Conservation (phyloP, 352 stramenopile species). For the Sclerospora graminicola region DNA sequence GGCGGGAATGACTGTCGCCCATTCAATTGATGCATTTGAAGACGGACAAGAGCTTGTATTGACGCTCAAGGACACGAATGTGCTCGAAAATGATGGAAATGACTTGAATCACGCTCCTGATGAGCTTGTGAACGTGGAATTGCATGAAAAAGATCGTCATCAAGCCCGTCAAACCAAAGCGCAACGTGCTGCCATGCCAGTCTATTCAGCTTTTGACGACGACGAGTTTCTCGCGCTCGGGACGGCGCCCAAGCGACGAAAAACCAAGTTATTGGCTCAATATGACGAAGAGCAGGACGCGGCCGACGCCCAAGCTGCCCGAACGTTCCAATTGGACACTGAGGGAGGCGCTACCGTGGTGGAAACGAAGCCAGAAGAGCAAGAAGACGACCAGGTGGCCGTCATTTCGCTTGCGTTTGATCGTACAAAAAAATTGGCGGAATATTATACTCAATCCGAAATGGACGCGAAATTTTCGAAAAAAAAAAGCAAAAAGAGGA, state of each 20-base stretch:
- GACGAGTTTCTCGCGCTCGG: slow-evolving; percentile 89
- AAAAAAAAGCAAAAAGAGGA: slow-evolving; percentile 76
- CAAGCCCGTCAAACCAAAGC: slow-evolving; percentile 30
- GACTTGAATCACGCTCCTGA: slow-evolving; percentile 72
- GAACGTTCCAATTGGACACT: slow-evolving; percentile 54
- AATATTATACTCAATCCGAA: slow-evolving; percentile 84
- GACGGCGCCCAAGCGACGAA: slow-evolving; percentile 27
- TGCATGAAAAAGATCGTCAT: slow-evolving; percentile 66
- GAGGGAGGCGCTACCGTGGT: slow-evolving; percentile 13
- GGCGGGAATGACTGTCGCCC: slow-evolving; percentile 84
- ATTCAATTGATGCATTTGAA: slow-evolving; percentile 83
- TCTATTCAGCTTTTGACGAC: slow-evolving; percentile 94
- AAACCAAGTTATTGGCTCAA: slow-evolving; percentile 58
- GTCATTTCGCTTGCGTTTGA: slow-evolving; percentile 58
- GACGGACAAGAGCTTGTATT: slow-evolving; percentile 89
- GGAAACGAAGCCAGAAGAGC: neutral
- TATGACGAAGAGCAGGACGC: slow-evolving; percentile 84
- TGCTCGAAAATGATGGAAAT: slow-evolving; percentile 79
- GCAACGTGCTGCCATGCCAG: slow-evolving; percentile 43
- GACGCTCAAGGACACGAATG: slow-evolving; percentile 87
- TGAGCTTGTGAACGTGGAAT: slow-evolving; percentile 83
- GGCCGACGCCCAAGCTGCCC: slow-evolving; percentile 19
- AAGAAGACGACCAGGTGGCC: slow-evolving; percentile 27
- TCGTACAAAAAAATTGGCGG: slow-evolving; percentile 35
- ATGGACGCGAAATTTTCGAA: slow-evolving; percentile 74